Evolutionary conservation across 169 alveolate genomes (phyloP), one percentile per base, ranked within the genome.

Genomic region (Plasmodium vinckei): DNA sequence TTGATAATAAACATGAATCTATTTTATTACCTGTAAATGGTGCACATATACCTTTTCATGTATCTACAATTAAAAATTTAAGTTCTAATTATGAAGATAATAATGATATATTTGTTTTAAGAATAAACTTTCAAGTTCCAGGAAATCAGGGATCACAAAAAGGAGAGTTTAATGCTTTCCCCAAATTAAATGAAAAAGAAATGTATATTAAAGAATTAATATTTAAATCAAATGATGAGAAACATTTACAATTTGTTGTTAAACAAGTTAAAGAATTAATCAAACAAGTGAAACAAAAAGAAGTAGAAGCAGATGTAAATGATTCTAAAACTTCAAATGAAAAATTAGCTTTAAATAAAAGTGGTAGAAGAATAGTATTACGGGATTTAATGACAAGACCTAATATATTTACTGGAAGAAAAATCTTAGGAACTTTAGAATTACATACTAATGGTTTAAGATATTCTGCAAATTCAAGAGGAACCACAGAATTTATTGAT

Each of bases 391-490:
- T 95, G 97, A 87, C 94, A 6, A 79, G 97, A 2, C 97, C 97
- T 15, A 93, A 92, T 68, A 88, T 94, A 25, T 92, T 93, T 59
- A 95, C 96, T 2, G 93, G 95, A 7, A 94, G 97, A 60, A 96
- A 97, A 72, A 94, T 96, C 9, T 79, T 96, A 71, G 99, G 99
- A 3, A 87, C 95, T 25, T 92, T 98, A 53, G 99, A 98, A 89
- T 98, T 99, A 5, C 99, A 98, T 88, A 92, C 94, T 65, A 98
- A 98, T 88, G 99, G 99, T 2, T 87, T 98, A 57, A 94, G 99
- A 90, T 94, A 94, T 91, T 61, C 93, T 49, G 96, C 93, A 13
- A 92, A 94, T 73, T 87, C 96, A 5, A 39, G 95, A 9, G 96
- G 93, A 51, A 77, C 94, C 1, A 94, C 93, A 42, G 98, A 97